A percentile compares a stretch with the other conserved stretches of the same genome.
phyloP scores from a whole-genome alignment of 768 basidiomycete species.

The Boletus sensibilis region DNA sequence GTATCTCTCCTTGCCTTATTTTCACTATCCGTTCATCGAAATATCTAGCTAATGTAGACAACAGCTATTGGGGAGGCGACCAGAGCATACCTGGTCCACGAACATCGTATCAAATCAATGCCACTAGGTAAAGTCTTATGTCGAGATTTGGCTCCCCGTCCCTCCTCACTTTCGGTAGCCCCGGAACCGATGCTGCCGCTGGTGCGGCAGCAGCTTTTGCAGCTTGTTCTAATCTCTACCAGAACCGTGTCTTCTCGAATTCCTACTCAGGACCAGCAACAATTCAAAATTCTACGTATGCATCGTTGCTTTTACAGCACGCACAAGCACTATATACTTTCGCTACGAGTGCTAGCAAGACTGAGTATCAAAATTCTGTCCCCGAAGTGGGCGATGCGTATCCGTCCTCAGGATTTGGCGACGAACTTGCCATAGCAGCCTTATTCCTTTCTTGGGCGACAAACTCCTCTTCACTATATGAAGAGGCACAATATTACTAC shows the following conservation, averaged over 20 bases:
- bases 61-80: conserved; percentile 91
- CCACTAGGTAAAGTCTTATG: conserved; percentile 42
- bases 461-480: conserved; percentile 56
- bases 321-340: conserved; percentile 74
- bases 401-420: conserved; percentile 66
- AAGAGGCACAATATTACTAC: conserved; percentile 64
- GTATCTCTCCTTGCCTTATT: neutral
- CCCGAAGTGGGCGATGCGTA: conserved; percentile 65
- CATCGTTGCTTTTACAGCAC: conserved; percentile 66
- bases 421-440: conserved; percentile 75
- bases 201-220: conserved; percentile 84
- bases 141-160: neutral
- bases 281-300: conserved; percentile 71
- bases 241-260: conserved; percentile 53
- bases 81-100: conserved; percentile 70
- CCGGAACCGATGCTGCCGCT: conserved; percentile 90
- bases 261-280: conserved; percentile 60
- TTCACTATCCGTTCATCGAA: conserved; percentile 1
- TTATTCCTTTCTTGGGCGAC: conserved; percentile 74
- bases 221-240: conserved; percentile 81
- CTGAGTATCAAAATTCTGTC: conserved; percentile 67
- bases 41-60: conserved; percentile 54
- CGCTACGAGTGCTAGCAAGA: conserved; percentile 64
- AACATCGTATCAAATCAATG: conserved; percentile 76
- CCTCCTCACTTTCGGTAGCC: conserved; percentile 35